A percentile compares a stretch with the other conserved stretches of the same genome.
Conservation (phyloP, 345 rosid species). For the Fremontodendron californicum region DNA sequence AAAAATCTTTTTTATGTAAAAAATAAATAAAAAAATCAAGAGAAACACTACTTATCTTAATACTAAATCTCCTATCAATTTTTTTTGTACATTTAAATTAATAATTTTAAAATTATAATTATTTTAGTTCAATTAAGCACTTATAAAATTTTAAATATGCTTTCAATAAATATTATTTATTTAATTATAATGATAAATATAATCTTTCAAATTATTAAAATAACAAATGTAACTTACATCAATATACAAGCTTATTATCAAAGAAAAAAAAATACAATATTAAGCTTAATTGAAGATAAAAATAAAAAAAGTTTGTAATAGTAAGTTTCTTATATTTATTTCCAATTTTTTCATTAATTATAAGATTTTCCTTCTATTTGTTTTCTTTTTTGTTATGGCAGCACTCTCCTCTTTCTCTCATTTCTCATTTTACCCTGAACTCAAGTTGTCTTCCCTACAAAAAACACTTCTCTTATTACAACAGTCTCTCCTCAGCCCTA, state of each 20-base stretch:
- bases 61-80: background rate
- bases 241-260: background rate
- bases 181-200: background rate
- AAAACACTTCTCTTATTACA: slow-evolving; percentile 28
- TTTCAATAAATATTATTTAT: background rate
- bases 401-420: background rate
- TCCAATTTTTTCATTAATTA: background rate
- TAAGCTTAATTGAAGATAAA: background rate
- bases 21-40: background rate
- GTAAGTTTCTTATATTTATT: background rate
- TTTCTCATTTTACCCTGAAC: slow-evolving; percentile 33
- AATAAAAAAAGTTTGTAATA: slow-evolving; percentile 5
- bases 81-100: background rate
- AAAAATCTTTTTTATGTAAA: too few species aligned
- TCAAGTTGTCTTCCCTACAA: slow-evolving; percentile 22
- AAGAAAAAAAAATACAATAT: background rate
- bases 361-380: background rate
- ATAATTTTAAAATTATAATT: background rate
- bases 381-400: background rate
- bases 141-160: background rate
- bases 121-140: background rate
- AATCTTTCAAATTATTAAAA: background rate
- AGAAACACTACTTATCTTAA: background rate
- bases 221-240: background rate
- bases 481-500: slow-evolving; percentile 16